Percentiles rank a stretch among this genome's conserved stretches.
phyloP scores from a whole-genome alignment of 2,329 filamentous ascomycete species.

The Fusarium chuoi region DNA sequence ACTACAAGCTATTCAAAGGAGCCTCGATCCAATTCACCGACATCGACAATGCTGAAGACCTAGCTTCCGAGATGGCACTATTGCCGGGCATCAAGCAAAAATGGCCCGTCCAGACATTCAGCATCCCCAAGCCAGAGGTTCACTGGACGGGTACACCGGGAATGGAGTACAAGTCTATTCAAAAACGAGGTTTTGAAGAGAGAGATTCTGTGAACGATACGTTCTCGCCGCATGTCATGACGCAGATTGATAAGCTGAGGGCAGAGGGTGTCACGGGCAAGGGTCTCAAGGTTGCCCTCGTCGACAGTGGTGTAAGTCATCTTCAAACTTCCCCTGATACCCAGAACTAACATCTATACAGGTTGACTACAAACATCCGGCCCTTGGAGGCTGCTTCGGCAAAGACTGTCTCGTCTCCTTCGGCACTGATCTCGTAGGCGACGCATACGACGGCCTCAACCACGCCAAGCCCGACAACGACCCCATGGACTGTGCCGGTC shows the following conservation, averaged over 20 bases:
- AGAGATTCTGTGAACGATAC: constrained; percentile 46
- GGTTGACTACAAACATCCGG: constrained; percentile 71
- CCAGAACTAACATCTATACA: constrained; percentile 30
- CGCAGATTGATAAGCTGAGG: constrained; percentile 64
- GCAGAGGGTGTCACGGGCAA: constrained; percentile 60
- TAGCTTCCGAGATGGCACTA: constrained; percentile 53
- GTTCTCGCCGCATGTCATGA: constrained; percentile 65
- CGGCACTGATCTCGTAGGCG: constrained; percentile 68
- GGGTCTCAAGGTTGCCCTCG: constrained; percentile 63
- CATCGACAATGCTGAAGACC: constrained; percentile 54
- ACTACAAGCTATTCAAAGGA: constrained; percentile 64
- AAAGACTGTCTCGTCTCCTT: constrained; percentile 66
- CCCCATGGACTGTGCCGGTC: constrained; percentile 67
- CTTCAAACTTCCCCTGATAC: rapidly evolving
- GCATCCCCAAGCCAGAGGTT: constrained; percentile 55
- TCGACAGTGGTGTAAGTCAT: constrained; percentile 63
- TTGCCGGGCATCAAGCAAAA: constrained; percentile 59
- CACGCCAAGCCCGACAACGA: constrained; percentile 58
- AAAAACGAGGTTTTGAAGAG: constrained; percentile 26
- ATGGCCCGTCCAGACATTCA: constrained; percentile 59
- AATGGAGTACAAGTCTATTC: constrained; percentile 32
- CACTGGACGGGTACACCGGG: constrained; percentile 53
- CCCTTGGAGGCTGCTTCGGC: constrained; percentile 73
- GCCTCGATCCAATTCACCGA: constrained; percentile 64
- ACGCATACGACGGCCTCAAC: constrained; percentile 58